Percentiles rank a stretch among this genome's conserved stretches.
Conservation (phyloP, 2,329 filamentous ascomycete species). For the Colletotrichum tofieldiae region DNA sequence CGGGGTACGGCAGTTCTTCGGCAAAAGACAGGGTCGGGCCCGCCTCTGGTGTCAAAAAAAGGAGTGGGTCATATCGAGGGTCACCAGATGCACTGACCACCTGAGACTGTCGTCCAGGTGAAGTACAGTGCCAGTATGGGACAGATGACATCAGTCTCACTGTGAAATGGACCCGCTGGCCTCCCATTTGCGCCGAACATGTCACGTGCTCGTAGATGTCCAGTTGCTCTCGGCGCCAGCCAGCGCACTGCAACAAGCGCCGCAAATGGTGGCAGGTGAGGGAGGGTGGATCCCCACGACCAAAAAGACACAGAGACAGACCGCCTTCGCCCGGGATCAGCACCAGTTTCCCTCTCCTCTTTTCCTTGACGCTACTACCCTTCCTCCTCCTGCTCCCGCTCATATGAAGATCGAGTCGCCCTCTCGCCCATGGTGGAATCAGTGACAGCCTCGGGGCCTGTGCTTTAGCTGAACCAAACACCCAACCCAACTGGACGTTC, state of each 20-base stretch:
- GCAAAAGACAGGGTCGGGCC: constrained; percentile 2
- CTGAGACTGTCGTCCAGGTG: background rate
- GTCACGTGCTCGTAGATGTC: constrained; percentile 46
- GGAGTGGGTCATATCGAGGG: constrained; percentile 22
- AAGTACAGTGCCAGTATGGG: constrained; percentile 46
- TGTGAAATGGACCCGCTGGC: background rate
- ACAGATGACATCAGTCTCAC: constrained; percentile 33
- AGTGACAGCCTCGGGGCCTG: constrained; percentile 25
- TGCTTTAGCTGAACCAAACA: constrained; percentile 21
- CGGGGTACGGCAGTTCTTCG: constrained; percentile 42
- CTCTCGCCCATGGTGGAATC: constrained; percentile 6
- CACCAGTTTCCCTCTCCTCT: constrained; percentile 9
- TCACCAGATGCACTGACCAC: constrained; percentile 39
- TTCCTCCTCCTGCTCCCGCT: background rate
- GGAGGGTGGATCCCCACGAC: constrained; percentile 15
- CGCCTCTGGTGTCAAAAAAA: background rate
- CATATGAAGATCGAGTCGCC: background rate
- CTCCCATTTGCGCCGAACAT: background rate
- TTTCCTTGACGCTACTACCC: background rate
- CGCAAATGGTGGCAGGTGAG: constrained; percentile 12
- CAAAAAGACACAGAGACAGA: constrained; percentile 9
- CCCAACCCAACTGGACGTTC: background rate
- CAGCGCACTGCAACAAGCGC: constrained; percentile 7
- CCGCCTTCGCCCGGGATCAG: constrained; percentile 14
- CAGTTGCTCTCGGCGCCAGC: constrained; percentile 9